These are phyloP conservation scores for Trypanosoma avium DNA, from an alignment of 208 protist genomes.

Conservation along the genomic window DNA sequence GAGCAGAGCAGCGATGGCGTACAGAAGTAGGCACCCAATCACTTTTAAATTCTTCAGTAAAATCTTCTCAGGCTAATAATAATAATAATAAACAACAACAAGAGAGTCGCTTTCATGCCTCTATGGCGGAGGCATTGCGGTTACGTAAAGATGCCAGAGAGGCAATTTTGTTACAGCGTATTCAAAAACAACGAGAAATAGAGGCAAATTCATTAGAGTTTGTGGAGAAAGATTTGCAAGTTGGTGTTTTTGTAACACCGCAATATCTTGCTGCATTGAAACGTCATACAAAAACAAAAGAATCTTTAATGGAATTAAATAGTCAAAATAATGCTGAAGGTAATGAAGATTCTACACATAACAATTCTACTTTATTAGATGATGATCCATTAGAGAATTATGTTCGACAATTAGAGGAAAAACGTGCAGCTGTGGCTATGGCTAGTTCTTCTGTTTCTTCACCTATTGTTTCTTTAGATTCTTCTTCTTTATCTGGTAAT, in stretches of 20 bases:
- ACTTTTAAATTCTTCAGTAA: slow-evolving; percentile 1
- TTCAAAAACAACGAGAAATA: slow-evolving; percentile 41
- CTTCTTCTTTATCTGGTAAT: not conserved
- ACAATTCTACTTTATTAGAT: no score
- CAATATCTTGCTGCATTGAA: slow-evolving; percentile 53
- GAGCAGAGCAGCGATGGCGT: slow-evolving; percentile 19
- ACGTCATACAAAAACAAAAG: slow-evolving; percentile 26
- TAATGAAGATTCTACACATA: no score
- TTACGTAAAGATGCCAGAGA: slow-evolving; percentile 48
- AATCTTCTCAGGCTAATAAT: not conserved
- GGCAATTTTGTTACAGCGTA: slow-evolving; percentile 34
- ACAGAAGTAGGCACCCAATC: slow-evolving; percentile 4
- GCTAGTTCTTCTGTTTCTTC: no score
- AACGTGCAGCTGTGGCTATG: not conserved
- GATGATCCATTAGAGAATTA: slow-evolving; percentile 50
- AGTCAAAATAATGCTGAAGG: slow-evolving; percentile 1
- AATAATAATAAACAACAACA: not conserved
- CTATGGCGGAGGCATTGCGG: slow-evolving; percentile 51
- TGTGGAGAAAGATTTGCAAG: slow-evolving; percentile 60
- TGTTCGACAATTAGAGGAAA: slow-evolving; percentile 37
- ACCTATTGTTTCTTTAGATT: not conserved
- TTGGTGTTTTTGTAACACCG: slow-evolving; percentile 74
- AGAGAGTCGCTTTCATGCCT: slow-evolving; percentile 51
- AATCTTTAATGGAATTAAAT: not conserved
- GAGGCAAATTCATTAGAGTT: slow-evolving; percentile 40